A percentile compares a stretch with the other conserved stretches of the same genome.
Conservation (phyloP, 2,329 filamentous ascomycete species). For the Fusarium burgessii region DNA sequence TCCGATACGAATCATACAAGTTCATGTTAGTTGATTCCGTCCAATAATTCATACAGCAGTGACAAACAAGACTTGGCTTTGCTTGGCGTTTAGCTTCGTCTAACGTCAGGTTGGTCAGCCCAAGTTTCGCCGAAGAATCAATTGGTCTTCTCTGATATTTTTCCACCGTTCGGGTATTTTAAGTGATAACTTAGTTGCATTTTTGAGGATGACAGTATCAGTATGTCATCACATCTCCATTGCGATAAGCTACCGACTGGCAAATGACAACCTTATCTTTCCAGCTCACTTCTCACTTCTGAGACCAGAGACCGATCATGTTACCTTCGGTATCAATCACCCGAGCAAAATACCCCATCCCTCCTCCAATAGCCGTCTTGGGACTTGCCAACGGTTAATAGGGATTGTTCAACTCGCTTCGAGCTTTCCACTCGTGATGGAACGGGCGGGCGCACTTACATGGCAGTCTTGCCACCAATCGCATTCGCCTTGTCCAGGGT, state of each 20-base stretch:
- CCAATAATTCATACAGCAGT: constrained; percentile 25
- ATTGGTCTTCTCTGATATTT: constrained; percentile 1
- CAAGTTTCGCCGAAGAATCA: constrained; percentile 26
- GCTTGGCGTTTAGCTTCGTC: constrained; percentile 25
- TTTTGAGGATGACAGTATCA: background rate
- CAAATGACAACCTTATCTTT: background rate
- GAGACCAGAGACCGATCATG: constrained; percentile 52
- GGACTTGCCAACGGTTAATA: constrained; percentile 41
- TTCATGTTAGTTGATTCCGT: constrained; percentile 8
- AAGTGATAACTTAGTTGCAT: background rate
- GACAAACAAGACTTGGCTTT: constrained; percentile 26
- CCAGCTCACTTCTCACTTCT: constrained; percentile 45
- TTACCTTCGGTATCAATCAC: constrained; percentile 56
- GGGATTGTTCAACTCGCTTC: constrained; percentile 1
- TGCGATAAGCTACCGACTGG: background rate
- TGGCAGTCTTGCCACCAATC: constrained; percentile 51
- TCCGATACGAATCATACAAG: constrained; percentile 8
- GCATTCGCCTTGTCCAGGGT: constrained; percentile 47
- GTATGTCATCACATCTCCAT: background rate
- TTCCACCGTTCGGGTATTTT: constrained; percentile 34
- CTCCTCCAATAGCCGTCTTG: constrained; percentile 52
- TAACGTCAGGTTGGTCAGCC: constrained; percentile 20
- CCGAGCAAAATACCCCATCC: constrained; percentile 52
- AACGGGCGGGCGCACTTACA: constrained; percentile 47
- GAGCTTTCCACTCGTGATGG: constrained; percentile 1